phyloP scores from a whole-genome alignment of 2,329 filamentous ascomycete species.

The Aspergillus novofumigatus region DNA sequence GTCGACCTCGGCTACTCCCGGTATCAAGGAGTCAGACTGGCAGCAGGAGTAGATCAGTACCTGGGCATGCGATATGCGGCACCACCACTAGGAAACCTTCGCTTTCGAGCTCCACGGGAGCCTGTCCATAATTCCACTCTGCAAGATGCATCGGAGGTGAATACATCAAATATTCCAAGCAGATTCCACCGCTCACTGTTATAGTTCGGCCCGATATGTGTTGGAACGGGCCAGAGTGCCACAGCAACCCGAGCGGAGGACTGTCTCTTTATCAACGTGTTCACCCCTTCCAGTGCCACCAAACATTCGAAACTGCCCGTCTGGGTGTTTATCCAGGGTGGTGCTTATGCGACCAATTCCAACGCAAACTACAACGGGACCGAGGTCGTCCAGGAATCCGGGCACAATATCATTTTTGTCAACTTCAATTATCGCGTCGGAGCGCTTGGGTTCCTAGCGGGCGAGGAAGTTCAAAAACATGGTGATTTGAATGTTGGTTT shows the following conservation, averaged over 20 bases:
- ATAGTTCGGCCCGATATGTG: conserved; percentile 47
- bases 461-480: conserved; percentile 50
- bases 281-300: conserved; percentile 26
- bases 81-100: conserved; percentile 56
- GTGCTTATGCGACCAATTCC: conserved; percentile 54
- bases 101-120: conserved; percentile 62
- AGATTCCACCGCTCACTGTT: neutral
- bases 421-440: conserved; percentile 68
- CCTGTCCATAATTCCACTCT: conserved; percentile 40
- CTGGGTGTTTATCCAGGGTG: conserved; percentile 55
- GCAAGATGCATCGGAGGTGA: conserved; percentile 50
- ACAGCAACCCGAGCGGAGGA: conserved; percentile 45
- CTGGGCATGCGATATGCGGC: conserved; percentile 68
- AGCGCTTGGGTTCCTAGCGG: conserved; percentile 59
- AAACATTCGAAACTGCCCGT: conserved; percentile 55
- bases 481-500: conserved; percentile 61
- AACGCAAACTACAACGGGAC: conserved; percentile 53
- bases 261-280: conserved; percentile 34
- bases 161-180: neutral
- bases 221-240: conserved; percentile 62
- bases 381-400: conserved; percentile 52
- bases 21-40: conserved; percentile 54
- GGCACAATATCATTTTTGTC: conserved; percentile 60
- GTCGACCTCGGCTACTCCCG: conserved; percentile 62
- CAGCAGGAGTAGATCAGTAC: conserved; percentile 62